Evolutionary conservation across 306 rosid genomes (phyloP), one percentile per base, ranked within the genome.

Genomic region (Fragaria ananassa): DNA sequence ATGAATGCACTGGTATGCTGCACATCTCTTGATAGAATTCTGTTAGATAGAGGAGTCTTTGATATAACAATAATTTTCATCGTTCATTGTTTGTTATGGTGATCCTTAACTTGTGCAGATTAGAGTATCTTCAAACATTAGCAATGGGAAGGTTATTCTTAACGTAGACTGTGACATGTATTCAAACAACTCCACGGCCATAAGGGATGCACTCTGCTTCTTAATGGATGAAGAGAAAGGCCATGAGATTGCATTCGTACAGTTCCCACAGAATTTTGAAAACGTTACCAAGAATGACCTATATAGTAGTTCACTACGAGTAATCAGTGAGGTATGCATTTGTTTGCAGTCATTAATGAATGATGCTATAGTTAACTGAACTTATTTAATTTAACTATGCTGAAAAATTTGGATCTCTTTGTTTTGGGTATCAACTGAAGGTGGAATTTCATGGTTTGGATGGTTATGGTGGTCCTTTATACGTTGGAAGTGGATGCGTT

Each of bases 131-230:
- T 93, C 98, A 0, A 76, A 73, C 54, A 91, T 93, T 9, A 93
- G 97, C 90, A 91, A 90, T 1, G 94, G 94, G 17, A 65, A 86
- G 58, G 71, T 93, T 15, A 83, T 88, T 85, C 93, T 91, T 10
- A 93, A 82, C 44, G 91, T 93, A 49, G 97, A 93, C 41, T 93
- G 97, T 83, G 96, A 91, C 74, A 93, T 91, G 98, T 86, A 84
- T 71, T 88, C 97, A 61, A 90, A 94, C 88, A 89, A 80, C 63
- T 90, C 91, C 15, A 57, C 81, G 64, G 86, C 94, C 46, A 68
- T 94, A 47, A 83, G 86, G 50, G 97, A 91, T 73, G 94, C 89
- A 68, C 85, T 94, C 2, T 94, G 98, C 80, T 91, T 91, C 79
- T 78, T 90, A 71, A 82, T 94, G 95, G 97, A 91, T 80, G 89